Evolutionary conservation across 108 stramenopile species (phyloP).

Genomic region (Cyclotella baltica): DNA sequence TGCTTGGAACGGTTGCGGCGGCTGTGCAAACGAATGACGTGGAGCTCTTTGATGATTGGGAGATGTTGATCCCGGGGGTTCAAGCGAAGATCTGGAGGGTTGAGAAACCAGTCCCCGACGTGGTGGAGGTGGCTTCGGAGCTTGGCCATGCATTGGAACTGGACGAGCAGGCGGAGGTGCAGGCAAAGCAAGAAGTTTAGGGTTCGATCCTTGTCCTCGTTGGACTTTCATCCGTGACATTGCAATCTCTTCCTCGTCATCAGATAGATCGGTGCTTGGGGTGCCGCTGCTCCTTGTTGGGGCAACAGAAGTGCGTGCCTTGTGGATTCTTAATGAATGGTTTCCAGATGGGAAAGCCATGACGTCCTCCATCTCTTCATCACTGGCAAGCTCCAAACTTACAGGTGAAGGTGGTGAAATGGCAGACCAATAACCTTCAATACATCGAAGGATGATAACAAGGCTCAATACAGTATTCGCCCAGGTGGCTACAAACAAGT

Average conservation of each 20-base stretch:
- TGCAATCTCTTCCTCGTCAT: constrained; percentile 8
- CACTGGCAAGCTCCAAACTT: neutral
- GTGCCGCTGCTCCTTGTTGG: constrained; percentile 4
- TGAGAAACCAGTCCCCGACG: neutral
- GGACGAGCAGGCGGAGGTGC: neutral
- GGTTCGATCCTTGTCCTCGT: too few relatives aligned
- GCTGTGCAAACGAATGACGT: too few relatives aligned
- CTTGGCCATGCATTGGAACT: neutral
- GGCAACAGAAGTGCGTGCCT: too few relatives aligned
- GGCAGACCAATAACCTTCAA: constrained; percentile 1
- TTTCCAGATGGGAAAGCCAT: neutral
- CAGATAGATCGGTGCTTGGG: neutral
- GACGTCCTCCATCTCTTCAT: neutral
- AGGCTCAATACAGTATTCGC: neutral
- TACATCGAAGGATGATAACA: neutral
- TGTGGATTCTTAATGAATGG: too few relatives aligned
- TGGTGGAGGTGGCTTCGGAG: neutral
- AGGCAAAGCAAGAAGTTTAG: constrained; percentile 1
- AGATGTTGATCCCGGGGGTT: neutral
- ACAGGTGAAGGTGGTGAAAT: neutral
- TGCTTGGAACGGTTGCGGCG: too few relatives aligned
- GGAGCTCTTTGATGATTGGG: too few relatives aligned
- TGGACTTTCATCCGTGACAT: neutral
- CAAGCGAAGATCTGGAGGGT: too few relatives aligned
- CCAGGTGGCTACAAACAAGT: constrained; percentile 15